A percentile compares a stretch with the other conserved stretches of the same genome.
phyloP scores from a whole-genome alignment of 495 filamentous ascomycete genomes.

The Hypoxylon crocopeplum region DNA sequence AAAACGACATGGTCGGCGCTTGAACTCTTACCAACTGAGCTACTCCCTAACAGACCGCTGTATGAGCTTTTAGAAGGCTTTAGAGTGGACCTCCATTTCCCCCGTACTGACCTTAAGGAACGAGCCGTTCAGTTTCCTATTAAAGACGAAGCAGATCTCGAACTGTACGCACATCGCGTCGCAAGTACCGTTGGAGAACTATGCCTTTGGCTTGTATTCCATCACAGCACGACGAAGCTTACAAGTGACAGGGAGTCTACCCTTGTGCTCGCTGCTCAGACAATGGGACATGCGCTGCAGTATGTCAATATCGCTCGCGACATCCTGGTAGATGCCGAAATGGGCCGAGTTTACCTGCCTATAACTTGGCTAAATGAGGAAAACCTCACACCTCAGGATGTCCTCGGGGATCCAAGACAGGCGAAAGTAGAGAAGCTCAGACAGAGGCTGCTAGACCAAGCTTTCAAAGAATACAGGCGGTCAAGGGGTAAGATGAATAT shows the following conservation, averaged over 20 bases:
- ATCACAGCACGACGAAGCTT: slow-evolving; percentile 49
- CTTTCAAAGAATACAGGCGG: slow-evolving; percentile 59
- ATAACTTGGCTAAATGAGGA: slow-evolving; percentile 63
- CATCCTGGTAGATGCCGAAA: slow-evolving; percentile 64
- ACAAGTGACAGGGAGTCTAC: slow-evolving; percentile 26
- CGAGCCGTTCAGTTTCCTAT: slow-evolving; percentile 57
- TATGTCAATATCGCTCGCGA: slow-evolving; percentile 77
- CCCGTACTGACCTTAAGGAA: neutral
- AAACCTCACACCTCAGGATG: slow-evolving; percentile 57
- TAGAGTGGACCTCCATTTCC: slow-evolving; percentile 64
- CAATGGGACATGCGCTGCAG: slow-evolving; percentile 73
- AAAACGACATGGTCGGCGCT: slow-evolving; percentile 54
- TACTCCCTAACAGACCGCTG: slow-evolving; percentile 60
- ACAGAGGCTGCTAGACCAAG: slow-evolving; percentile 58
- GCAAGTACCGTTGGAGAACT: slow-evolving; percentile 72
- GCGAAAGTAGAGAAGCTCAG: slow-evolving; percentile 54
- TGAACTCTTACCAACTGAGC: slow-evolving; percentile 58
- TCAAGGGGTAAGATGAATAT: slow-evolving; percentile 59
- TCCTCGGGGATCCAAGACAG: slow-evolving; percentile 56
- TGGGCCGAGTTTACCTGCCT: slow-evolving; percentile 69
- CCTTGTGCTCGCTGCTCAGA: slow-evolving; percentile 55
- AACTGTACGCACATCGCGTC: slow-evolving; percentile 64
- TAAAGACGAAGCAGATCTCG: slow-evolving; percentile 57
- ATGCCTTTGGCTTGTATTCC: slow-evolving; percentile 66
- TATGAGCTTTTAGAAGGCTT: slow-evolving; percentile 68